A percentile compares a stretch with the other conserved stretches of the same genome.
Evolutionary conservation across 306 rosid genomes (phyloP).

Genomic region (Castanea mollissima): DNA sequence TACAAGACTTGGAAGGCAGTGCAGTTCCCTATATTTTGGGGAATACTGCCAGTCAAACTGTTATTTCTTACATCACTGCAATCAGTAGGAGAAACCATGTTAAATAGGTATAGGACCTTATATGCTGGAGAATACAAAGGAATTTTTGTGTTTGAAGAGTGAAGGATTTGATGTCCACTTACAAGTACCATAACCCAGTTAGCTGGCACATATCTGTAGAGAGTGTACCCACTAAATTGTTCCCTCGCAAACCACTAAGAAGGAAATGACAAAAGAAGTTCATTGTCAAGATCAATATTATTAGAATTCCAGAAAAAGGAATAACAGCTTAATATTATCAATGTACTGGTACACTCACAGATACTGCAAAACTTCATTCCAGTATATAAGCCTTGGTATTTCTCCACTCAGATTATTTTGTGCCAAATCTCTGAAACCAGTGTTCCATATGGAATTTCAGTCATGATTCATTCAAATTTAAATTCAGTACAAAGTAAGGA

Average conservation of each 20-base stretch:
- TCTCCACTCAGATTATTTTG: conserved; percentile 93
- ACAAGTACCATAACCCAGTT: conserved; percentile 97
- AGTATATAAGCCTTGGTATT: conserved; percentile 93
- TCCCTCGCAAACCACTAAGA: conserved; percentile 85
- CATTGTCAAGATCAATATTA: neutral
- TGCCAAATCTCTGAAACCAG: conserved; percentile 71
- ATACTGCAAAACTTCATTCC: conserved; percentile 98
- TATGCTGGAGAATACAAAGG: neutral
- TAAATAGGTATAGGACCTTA: neutral
- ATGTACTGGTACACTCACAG: conserved; percentile 58
- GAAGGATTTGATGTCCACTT: conserved; percentile 41
- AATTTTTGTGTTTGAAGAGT: neutral
- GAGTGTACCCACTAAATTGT: conserved; percentile 78
- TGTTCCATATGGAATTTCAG: conserved; percentile 15
- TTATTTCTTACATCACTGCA: conserved; percentile 92
- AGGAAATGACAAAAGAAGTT: neutral
- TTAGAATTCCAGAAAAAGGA: neutral
- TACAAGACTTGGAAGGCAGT: conserved; percentile 98
- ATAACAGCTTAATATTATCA: neutral
- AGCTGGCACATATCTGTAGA: conserved; percentile 97
- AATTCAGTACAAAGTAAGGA: neutral
- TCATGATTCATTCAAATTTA: neutral
- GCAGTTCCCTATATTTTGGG: conserved; percentile 85
- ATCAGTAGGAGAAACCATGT: conserved; percentile 3
- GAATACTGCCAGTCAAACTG: conserved; percentile 86